Conservation (phyloP, 73 alveolate genomes). For the Paramecium sexaurelia region DNA sequence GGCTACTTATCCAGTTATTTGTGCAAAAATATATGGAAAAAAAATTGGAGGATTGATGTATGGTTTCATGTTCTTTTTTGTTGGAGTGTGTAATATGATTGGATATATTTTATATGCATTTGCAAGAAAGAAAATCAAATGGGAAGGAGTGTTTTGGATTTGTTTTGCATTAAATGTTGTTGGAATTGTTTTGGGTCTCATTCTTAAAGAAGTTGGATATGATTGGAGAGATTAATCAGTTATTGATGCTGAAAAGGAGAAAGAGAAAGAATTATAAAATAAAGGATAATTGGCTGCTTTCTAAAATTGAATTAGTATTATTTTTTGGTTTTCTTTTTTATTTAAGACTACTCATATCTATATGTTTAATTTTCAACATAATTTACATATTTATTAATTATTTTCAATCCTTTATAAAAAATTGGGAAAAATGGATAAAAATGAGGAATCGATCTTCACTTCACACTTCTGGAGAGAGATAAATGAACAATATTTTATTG, state of each 20-base stretch:
- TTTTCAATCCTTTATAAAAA: not conserved
- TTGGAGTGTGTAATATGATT: constrained; percentile 31
- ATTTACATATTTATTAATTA: not conserved
- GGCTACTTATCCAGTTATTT: constrained; percentile 34
- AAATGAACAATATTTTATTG: not conserved
- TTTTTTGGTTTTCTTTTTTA: not conserved
- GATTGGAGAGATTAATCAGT: constrained; percentile 22
- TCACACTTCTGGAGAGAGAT: constrained; percentile 33
- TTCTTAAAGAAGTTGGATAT: not conserved
- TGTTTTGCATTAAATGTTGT: constrained; percentile 22
- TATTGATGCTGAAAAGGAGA: not conserved
- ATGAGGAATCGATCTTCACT: constrained; percentile 9
- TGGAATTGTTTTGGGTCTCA: not conserved
- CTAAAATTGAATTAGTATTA: not conserved
- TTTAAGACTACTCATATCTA: not conserved
- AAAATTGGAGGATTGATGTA: constrained; percentile 26
- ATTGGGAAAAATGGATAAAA: not conserved
- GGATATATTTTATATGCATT: constrained; percentile 27
- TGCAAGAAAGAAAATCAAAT: not conserved
- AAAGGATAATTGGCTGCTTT: not conserved
- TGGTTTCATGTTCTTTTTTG: constrained; percentile 20
- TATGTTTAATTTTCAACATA: not conserved
- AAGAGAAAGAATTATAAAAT: not conserved
- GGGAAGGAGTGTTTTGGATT: constrained; percentile 55
- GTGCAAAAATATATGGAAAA: constrained; percentile 28